Evolutionary conservation across 2,329 filamentous ascomycete genomes (phyloP), one percentile per base, ranked within the genome.

Genomic region (Nigrospora sphaerica): DNA sequence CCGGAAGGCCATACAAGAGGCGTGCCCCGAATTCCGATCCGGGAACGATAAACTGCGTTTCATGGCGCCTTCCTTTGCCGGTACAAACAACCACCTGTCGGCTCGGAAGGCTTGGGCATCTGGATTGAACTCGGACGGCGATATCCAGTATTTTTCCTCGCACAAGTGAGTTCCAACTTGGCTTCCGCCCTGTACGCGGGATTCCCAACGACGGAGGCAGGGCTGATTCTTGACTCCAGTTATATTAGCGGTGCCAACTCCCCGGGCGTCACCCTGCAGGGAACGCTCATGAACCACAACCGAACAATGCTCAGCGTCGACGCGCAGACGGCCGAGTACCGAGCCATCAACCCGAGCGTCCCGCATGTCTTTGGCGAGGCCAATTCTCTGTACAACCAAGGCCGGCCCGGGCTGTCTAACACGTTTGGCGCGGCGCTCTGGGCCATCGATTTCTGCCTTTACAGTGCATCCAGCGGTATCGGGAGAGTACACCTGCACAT

Each of bases 361-460:
- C 75, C 77, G 0, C 77, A 77, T 51, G 76, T 82, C 50, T 66
- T 83, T 1, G 78, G 78, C 49, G 79, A 85, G 64, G 71, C 73
- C 42, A 85, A 85, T 62, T 80, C 75, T 9, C 70, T 85, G 11
- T 83, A 77, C 62, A 77, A 79, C 58, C 68, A 84, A 63, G 81
- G 80, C 46, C 70, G 71, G 6, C 76, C 80, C 0, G 80, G 80
- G 0, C 66, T 85, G 16, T 82, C 78, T 35, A 81, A 85, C 63
- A 70, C 77, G 0, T 85, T 85, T 58, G 81, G 81, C 33, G 81
- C 80, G 11, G 79, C 80, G 11, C 74, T 85, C 16, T 85, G 80
- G 81, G 77, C 70, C 19, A 56, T 83, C 12, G 80, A 85, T 61
- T 84, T 82, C 65, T 76, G 75, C 52, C 66, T 84, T 6, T 78